Base-by-base conservation (phyloP, 306 rosid genomes). In the Castanopsis chinensis region DNA sequence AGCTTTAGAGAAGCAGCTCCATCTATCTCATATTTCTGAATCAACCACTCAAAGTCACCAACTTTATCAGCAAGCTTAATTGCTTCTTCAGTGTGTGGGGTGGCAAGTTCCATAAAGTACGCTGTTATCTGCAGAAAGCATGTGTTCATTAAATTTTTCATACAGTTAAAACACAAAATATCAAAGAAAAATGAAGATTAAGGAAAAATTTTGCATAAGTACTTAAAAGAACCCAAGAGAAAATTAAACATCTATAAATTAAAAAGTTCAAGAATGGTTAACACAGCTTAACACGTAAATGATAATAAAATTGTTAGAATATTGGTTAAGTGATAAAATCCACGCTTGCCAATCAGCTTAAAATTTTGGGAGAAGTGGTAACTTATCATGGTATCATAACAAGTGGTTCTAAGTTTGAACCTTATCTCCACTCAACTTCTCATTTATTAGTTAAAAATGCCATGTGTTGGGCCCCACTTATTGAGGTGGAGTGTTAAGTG, bases 21-120 rank as follows among this genome's bases (percentile, higher is more conserved):
- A 76, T 95, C 99, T 67, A 95, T 93, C 86, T 95, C 99, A 78
- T 87, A 89, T 84, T 95, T 95, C 89, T 93, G 92, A 85, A 95
- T 92, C 77, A 95, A 80, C 99, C 99, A 89, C 83, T 95, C 99
- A 82, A 95, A 93, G 71, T 91, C 99, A 69, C 99, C 99, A 78
- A 95, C 99, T 86, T 91, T 95, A 83, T 95, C 99, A 79, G 91
- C 99, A 80, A 95, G 98, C 84, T 93, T 85, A 74, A 91, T 88
- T 71, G 97, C 99, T 87, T 95, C 98, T 72, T 93, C 99, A 41
- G 94, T 74, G 82, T 73, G 87, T 21, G 98, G 98, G 78, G 98
- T 84, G 27, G 99, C 97, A 80, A 95, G 94, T 79, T 89, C 98
- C 99, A 95, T 95, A 71, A 95, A 95, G 90, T 95, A 95, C 54